Evolutionary conservation across 2,329 filamentous ascomycete species (phyloP), one percentile per base, ranked within the genome.

Genomic region (Curvularia lunata): DNA sequence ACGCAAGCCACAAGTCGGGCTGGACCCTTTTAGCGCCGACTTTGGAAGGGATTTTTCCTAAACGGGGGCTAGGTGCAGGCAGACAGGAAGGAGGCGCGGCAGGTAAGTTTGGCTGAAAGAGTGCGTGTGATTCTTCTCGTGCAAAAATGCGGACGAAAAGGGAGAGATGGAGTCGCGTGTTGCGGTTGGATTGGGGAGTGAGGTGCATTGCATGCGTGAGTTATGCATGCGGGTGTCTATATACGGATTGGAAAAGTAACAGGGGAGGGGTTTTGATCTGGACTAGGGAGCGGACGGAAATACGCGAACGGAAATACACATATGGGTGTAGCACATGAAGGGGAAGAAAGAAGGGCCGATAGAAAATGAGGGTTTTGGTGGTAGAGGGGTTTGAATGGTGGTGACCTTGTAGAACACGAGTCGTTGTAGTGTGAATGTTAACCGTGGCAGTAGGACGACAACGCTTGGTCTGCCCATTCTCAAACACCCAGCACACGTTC

Each of bases 1-100:
- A 64, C 69, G 70, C 69, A 69, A 70, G 69, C 70, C 70, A 73
- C 68, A 46, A 55, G 40, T 56, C 45, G 64, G 67, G 68, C 68
- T 71, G 65, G 70, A 68, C 53, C 56, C n/a, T 40, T 46, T 51
- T 59, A 65, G 59, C 59, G 54, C 38, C 32, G 41, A 32, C 37
- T 21, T 3, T 48, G 38, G 37, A 38, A 53, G 43, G 34, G 9
- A 19, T 32, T 46, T 46, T 18, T 16, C 40, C 27, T 32, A 19
- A n/a, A 46, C n/a, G 42, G 25, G 23, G 25, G 16, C n/a, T 27
- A 27, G 18, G 43, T 16, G 43, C 25, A 30, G 27, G n/a, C 21
- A 30, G 27, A n/a, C n/a, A 7, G 27, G n/a, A n/a, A 27, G 16
- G 16, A 37, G 27, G n/a, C 18, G 43, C 27, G 27, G 43, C 13